These are phyloP conservation scores for Leccinum fibrillosum DNA, from an alignment of 768 basidiomycete genomes.

Conservation along the genomic window DNA sequence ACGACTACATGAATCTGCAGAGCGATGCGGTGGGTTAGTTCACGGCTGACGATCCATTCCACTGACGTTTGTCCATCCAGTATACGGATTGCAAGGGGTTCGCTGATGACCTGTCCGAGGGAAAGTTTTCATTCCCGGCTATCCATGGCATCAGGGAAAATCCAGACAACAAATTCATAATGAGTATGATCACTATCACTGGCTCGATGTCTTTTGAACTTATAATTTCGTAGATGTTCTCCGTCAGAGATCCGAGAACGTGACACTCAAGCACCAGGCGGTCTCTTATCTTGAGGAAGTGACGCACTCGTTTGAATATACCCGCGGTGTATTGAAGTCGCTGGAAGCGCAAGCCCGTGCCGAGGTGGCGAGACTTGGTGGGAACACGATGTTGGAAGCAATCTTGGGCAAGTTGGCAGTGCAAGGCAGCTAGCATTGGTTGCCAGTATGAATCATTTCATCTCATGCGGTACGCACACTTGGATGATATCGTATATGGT, in stretches of 20 bases:
- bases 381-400: constrained; percentile 60
- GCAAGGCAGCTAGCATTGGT: not conserved
- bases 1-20: constrained; percentile 46
- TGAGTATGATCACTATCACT: constrained; percentile 54
- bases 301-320: constrained; percentile 89
- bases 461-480: not conserved
- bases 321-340: constrained; percentile 59
- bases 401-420: constrained; percentile 52
- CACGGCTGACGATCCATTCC: not conserved
- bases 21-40: constrained; percentile 16
- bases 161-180: constrained; percentile 68
- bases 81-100: constrained; percentile 84
- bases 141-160: constrained; percentile 86
- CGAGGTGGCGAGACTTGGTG: constrained; percentile 77
- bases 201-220: not conserved
- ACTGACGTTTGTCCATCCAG: constrained; percentile 35
- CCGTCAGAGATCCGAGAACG: constrained; percentile 80
- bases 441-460: constrained; percentile 6
- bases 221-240: constrained; percentile 63
- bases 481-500: not conserved
- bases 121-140: constrained; percentile 96
- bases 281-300: constrained; percentile 73
- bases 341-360: constrained; percentile 64
- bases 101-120: constrained; percentile 92
- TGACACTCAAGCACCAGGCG: constrained; percentile 75